Conservation (phyloP, 1,284 basidiomycete genomes). For the Tremellales sp. region DNA sequence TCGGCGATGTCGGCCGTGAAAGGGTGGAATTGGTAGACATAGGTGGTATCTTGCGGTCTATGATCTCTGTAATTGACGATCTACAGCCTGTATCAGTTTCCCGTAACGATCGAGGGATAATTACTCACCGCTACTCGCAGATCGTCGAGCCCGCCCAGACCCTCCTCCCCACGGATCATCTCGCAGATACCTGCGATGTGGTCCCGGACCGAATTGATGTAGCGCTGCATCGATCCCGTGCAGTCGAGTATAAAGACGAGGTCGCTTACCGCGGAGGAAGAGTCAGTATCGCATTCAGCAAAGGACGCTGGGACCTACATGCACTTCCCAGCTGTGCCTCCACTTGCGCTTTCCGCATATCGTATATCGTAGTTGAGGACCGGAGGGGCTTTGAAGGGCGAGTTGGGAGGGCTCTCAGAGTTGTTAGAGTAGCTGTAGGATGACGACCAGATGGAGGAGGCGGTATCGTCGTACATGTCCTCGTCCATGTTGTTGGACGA, state of each 20-base stretch:
- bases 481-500: slow-evolving; percentile 38
- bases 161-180: slow-evolving; percentile 91
- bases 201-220: slow-evolving; percentile 71
- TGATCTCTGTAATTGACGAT: slow-evolving; percentile 85
- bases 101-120: not conserved
- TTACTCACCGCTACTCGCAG: slow-evolving; percentile 72
- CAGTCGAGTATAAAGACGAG: slow-evolving; percentile 86
- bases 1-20: slow-evolving; percentile 87
- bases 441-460: slow-evolving; percentile 18
- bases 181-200: slow-evolving; percentile 97
- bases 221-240: slow-evolving; percentile 61
- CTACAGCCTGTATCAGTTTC: slow-evolving; percentile 12
- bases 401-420: slow-evolving; percentile 17
- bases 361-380: slow-evolving; percentile 33
- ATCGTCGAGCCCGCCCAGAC: slow-evolving; percentile 78
- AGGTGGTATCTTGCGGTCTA: slow-evolving; percentile 91
- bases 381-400: slow-evolving; percentile 30
- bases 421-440: slow-evolving; percentile 26
- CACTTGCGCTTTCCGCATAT: slow-evolving; percentile 27
- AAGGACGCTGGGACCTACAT: slow-evolving; percentile 31
- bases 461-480: slow-evolving; percentile 33
- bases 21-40: slow-evolving; percentile 87
- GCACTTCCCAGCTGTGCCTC: slow-evolving; percentile 35
- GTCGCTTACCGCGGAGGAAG: slow-evolving; percentile 55
- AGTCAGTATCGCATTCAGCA: not conserved